Evolutionary conservation across 768 basidiomycete species (phyloP).

Genomic region (Lentinula boryana): DNA sequence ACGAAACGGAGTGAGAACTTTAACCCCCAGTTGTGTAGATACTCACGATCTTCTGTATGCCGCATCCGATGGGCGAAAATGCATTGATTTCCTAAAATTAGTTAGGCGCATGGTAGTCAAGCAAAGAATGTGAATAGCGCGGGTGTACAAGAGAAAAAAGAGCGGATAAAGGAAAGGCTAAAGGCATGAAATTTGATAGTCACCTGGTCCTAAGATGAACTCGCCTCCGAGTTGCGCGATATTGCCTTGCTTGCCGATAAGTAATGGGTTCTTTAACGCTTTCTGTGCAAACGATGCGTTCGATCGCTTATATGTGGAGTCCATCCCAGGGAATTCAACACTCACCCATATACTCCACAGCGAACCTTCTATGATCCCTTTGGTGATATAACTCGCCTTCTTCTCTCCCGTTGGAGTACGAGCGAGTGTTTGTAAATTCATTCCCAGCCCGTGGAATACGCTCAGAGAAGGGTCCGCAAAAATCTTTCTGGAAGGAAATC

Average conservation of each 20-base stretch:
- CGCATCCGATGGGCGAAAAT: constrained; percentile 52
- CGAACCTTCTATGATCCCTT: constrained; percentile 21
- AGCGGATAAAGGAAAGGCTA: neutral
- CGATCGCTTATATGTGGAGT: neutral
- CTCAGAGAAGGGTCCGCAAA: constrained; percentile 61
- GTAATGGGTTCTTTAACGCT: constrained; percentile 33
- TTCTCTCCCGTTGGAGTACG: constrained; percentile 37
- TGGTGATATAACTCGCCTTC: constrained; percentile 40
- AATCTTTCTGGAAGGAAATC: constrained; percentile 36
- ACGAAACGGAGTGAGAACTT: neutral
- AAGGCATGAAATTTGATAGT: constrained; percentile 4
- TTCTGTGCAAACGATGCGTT: constrained; percentile 19
- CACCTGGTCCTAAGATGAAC: constrained; percentile 56
- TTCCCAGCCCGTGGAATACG: constrained; percentile 56
- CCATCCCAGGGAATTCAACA: neutral
- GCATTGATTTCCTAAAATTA: constrained; percentile 34
- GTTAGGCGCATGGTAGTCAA: neutral
- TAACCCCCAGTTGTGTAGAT: neutral
- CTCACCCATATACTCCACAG: constrained; percentile 41
- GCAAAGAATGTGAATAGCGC: neutral
- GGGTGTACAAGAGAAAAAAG: neutral
- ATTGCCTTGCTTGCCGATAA: constrained; percentile 59
- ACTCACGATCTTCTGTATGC: constrained; percentile 51
- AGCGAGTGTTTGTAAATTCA: constrained; percentile 45
- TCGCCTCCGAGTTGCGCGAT: constrained; percentile 60